These are phyloP conservation scores for Xylaria sp. DNA, from an alignment of 2,329 filamentous ascomycete genomes.

Conservation along the genomic window DNA sequence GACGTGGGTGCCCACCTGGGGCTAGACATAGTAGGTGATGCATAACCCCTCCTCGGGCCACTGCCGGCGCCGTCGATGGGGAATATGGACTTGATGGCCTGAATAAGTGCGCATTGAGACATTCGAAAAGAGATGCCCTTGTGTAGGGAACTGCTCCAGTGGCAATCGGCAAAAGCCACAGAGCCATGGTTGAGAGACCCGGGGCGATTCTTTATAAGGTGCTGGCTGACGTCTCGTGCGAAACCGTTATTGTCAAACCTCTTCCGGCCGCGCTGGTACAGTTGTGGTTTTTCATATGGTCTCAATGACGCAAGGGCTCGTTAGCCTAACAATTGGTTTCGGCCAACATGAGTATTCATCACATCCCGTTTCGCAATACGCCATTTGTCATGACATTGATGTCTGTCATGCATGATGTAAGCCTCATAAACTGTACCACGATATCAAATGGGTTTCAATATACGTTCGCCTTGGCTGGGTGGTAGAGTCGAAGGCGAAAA, in stretches of 20 bases:
- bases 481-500: constrained; percentile 16
- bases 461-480: constrained; percentile 4
- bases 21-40: neutral
- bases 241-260: neutral
- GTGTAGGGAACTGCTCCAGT: neutral
- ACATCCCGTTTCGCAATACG: constrained; percentile 2
- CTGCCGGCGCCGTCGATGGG: neutral
- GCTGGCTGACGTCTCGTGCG: neutral
- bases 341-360: neutral
- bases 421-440: constrained; percentile 14
- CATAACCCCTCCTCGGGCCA: neutral
- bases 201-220: neutral
- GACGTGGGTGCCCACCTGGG: neutral
- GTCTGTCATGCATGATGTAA: constrained; percentile 9
- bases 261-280: neutral
- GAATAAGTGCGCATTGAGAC: neutral
- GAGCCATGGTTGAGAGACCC: neutral
- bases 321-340: neutral
- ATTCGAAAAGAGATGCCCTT: neutral
- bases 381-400: constrained; percentile 3
- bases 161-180: neutral
- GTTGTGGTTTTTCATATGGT: neutral
- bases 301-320: neutral
- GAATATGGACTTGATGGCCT: neutral
- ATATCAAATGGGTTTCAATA: constrained; percentile 11